Base-by-base conservation (phyloP, 2,329 filamentous ascomycete genomes). In the Septoria petroselini region DNA sequence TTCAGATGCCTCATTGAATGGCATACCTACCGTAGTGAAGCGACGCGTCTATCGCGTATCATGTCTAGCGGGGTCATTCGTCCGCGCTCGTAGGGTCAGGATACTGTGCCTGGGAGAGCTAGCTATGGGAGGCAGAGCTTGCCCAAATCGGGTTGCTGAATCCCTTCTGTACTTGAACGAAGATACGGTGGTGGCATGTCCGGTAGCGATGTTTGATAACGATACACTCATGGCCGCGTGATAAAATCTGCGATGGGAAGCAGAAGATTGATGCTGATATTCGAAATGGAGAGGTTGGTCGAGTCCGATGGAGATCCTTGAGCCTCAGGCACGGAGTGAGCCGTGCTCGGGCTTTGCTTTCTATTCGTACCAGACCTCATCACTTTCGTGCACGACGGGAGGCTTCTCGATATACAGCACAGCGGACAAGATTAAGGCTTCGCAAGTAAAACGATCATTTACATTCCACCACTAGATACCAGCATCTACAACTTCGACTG, bases 401-500 rank as follows among this genome's bases (percentile, higher is more conserved):
- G n/a, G n/a, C n/a, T n/a, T n/a, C n/a, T n/a, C n/a, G n/a, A n/a
- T n/a, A n/a, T n/a, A n/a, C n/a, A n/a, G n/a, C n/a, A n/a, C n/a
- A n/a, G n/a, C n/a, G n/a, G n/a, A n/a, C n/a, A n/a, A n/a, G n/a
- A n/a, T n/a, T n/a, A n/a, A n/a, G n/a, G n/a, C n/a, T n/a, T n/a
- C n/a, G n/a, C n/a, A n/a, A n/a, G n/a, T n/a, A n/a, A 45, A 29
- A 37, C 33, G 14, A 15, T 17, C 14, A 39, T 12, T 7, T 27
- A 42, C 18, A 41, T 25, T 17, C 19, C 35, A 25, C 21, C 17
- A 31, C 31, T 12, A n/a, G n/a, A n/a, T n/a, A 21, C 9, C 30
- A n/a, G 34, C 12, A 38, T 51, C 50, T 61, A 74, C 60, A 74
- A 59, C 66, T 72, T 74, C 45, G 65, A 59, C 63, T 71, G 68